These are phyloP conservation scores for Schizothecium vesticola DNA, from an alignment of 495 filamentous ascomycete species.

Conservation along the genomic window DNA sequence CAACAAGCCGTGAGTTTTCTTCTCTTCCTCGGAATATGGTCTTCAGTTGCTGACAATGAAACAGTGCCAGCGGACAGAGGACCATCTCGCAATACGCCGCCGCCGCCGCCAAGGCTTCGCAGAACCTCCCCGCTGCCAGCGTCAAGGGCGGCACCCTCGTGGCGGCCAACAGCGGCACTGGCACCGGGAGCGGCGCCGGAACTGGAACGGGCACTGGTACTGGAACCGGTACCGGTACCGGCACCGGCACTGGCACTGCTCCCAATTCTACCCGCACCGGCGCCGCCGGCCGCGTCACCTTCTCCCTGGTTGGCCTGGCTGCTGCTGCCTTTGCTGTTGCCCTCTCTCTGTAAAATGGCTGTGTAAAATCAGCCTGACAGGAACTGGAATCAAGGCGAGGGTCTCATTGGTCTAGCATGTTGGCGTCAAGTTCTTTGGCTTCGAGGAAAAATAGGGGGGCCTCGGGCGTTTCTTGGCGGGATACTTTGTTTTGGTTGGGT, in stretches of 20 bases:
- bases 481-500: not conserved
- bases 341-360: not conserved
- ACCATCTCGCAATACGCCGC: not conserved
- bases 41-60: not conserved
- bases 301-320: not conserved
- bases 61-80: not conserved
- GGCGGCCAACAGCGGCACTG: not conserved
- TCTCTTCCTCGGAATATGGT: not conserved
- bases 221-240: not conserved
- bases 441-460: not conserved
- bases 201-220: not conserved
- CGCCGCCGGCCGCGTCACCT: not conserved
- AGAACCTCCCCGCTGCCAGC: constrained; percentile 1
- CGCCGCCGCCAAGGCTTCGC: not conserved
- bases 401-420: not conserved
- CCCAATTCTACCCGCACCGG: not conserved
- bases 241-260: not conserved
- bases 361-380: not conserved
- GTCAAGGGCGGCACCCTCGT: not conserved
- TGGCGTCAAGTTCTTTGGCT: not conserved
- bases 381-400: too few species aligned
- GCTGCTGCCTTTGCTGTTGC: not conserved
- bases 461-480: not conserved
- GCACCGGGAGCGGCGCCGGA: not conserved
- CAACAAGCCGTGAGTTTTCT: constrained; percentile 13